phyloP scores from a whole-genome alignment of 73 alveolate species.

The Paraurostyla sp. region DNA sequence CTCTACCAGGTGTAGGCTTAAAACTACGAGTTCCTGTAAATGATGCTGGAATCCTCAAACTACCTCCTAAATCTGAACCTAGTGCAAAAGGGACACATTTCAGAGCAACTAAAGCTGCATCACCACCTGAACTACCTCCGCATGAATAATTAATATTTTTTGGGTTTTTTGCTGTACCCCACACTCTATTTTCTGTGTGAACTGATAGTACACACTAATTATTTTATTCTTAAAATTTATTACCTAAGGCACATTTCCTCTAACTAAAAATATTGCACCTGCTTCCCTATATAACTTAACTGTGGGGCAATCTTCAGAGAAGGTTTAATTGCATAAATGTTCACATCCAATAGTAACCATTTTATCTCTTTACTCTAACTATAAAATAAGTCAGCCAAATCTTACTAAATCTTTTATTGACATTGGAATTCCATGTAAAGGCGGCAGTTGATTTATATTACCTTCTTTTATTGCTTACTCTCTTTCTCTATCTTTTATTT shows the following conservation, averaged over 20 bases:
- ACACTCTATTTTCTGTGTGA: constrained; percentile 75
- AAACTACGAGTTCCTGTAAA: constrained; percentile 80
- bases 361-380: constrained; percentile 24
- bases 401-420: constrained; percentile 74
- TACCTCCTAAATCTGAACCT: constrained; percentile 80
- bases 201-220: constrained; percentile 57
- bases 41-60: constrained; percentile 79
- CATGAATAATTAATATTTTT: constrained; percentile 70
- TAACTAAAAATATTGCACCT: constrained; percentile 79
- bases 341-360: constrained; percentile 54
- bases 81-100: constrained; percentile 72
- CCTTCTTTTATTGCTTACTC: not conserved
- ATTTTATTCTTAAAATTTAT: constrained; percentile 3
- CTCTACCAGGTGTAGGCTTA: constrained; percentile 81
- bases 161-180: constrained; percentile 85
- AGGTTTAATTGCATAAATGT: constrained; percentile 35
- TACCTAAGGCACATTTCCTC: constrained; percentile 74
- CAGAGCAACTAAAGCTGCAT: constrained; percentile 81
- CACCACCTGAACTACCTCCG: constrained; percentile 90
- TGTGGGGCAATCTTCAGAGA: constrained; percentile 61
- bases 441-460: not conserved
- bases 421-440: constrained; percentile 80
- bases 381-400: not conserved
- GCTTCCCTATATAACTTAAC: constrained; percentile 69
- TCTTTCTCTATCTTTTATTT: constrained; percentile 10